These are phyloP conservation scores for Moricandia moricandioides DNA, from an alignment of 345 rosid genomes.

Conservation along the genomic window DNA sequence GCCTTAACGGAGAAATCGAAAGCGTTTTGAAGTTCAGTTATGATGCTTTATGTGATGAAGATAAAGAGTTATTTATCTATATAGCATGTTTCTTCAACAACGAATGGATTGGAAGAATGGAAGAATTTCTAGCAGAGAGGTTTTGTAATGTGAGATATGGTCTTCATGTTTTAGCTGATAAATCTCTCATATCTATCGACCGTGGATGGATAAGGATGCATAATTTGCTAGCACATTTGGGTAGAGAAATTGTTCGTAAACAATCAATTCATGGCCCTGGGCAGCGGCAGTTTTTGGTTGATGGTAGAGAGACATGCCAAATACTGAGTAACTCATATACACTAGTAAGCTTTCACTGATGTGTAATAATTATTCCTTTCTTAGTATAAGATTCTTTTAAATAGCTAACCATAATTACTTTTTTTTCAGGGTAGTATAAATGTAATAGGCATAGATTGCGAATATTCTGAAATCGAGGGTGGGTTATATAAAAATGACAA, in stretches of 20 bases:
- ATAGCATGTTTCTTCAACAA: slow-evolving; percentile 34
- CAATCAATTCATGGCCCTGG: slow-evolving; percentile 19
- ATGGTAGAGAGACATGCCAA: slow-evolving; percentile 19
- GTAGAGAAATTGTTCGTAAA: slow-evolving; percentile 27
- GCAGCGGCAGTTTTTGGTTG: slow-evolving; percentile 26
- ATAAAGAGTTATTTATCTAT: slow-evolving; percentile 29
- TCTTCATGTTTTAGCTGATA: slow-evolving; percentile 18
- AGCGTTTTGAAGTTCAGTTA: slow-evolving; percentile 31
- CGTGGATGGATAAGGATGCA: slow-evolving; percentile 7
- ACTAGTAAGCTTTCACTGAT: slow-evolving; percentile 5
- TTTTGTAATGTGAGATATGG: neutral
- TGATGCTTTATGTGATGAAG: slow-evolving; percentile 26
- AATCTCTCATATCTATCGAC: slow-evolving; percentile 18
- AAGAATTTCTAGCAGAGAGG: neutral
- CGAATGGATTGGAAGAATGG: neutral
- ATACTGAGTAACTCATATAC: neutral
- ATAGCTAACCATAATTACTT: neutral
- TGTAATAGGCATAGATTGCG: slow-evolving; percentile 7
- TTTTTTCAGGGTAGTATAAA: slow-evolving; percentile 12
- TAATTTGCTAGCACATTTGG: slow-evolving; percentile 31
- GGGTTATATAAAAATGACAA: neutral
- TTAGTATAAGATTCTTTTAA: neutral
- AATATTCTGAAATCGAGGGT: neutral
- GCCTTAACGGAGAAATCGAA: slow-evolving; percentile 18
- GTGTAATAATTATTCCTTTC: neutral